Evolutionary conservation across 1,284 basidiomycete species (phyloP).

Genomic region (Agroathelia rolfsii): DNA sequence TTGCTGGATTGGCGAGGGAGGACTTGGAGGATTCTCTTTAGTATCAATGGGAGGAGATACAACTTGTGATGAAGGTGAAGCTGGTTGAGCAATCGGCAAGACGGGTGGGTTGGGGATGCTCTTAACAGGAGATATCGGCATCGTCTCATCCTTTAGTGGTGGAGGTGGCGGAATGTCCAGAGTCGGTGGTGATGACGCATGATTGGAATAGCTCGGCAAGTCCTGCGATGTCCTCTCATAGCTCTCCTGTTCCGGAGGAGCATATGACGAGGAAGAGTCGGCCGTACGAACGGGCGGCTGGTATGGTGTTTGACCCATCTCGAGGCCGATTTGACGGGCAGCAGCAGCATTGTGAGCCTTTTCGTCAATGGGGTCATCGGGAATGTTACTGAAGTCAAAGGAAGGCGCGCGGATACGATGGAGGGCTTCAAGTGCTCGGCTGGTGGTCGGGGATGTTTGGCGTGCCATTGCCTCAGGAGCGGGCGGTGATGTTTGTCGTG

Average conservation of each 20-base stretch:
- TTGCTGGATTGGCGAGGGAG: slow-evolving; percentile 4
- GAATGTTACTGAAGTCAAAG: too few species aligned
- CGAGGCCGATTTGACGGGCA: slow-evolving; percentile 54
- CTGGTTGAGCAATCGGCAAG: too few species aligned
- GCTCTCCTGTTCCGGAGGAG: slow-evolving; percentile 11
- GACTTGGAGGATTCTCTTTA: too few species aligned
- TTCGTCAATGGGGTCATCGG: too few species aligned
- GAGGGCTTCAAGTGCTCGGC: slow-evolving; percentile 20
- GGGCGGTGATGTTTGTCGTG: too few species aligned
- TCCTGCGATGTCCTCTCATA: too few species aligned
- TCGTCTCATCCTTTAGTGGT: slow-evolving; percentile 11
- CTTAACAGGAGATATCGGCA: not conserved
- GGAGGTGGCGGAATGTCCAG: slow-evolving; percentile 7
- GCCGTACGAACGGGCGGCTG: slow-evolving; percentile 24
- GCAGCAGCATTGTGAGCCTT: slow-evolving; percentile 48
- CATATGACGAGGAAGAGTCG: slow-evolving; percentile 14
- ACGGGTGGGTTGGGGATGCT: too few species aligned
- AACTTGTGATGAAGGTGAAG: too few species aligned
- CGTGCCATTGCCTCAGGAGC: too few species aligned
- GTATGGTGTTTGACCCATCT: slow-evolving; percentile 47
- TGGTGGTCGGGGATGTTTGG: too few species aligned
- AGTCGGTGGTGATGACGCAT: not conserved
- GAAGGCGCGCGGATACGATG: not conserved
- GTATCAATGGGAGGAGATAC: too few species aligned
- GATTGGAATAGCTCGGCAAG: slow-evolving; percentile 11